Conservation (phyloP, 2,329 filamentous ascomycete genomes). For the Fusarium sp. region DNA sequence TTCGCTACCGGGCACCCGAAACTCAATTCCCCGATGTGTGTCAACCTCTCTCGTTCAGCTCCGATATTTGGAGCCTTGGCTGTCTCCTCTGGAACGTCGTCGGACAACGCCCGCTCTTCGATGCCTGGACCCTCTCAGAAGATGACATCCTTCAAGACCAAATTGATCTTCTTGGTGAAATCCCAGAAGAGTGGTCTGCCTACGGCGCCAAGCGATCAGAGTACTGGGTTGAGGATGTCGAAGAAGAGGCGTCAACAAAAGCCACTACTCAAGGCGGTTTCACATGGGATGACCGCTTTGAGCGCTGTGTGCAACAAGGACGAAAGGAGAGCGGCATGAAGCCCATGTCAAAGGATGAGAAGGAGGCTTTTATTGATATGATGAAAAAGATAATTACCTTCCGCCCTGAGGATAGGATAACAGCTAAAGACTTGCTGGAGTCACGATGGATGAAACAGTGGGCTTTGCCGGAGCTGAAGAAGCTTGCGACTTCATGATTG, state of each 20-base stretch:
- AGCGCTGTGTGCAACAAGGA: conserved; percentile 29
- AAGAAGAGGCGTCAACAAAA: conserved; percentile 4
- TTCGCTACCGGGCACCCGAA: conserved; percentile 32
- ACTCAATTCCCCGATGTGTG: conserved; percentile 30
- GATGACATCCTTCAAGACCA: conserved; percentile 33
- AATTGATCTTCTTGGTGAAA: conserved; percentile 29
- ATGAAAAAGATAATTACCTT: conserved; percentile 33
- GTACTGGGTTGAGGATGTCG: conserved; percentile 22
- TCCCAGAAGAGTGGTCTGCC: conserved; percentile 29
- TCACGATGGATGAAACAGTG: conserved; percentile 33
- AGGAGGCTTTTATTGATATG: conserved; percentile 30
- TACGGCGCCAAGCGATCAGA: conserved; percentile 21
- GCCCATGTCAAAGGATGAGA: conserved; percentile 26
- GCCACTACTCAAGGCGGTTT: neutral
- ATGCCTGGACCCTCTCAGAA: conserved; percentile 30
- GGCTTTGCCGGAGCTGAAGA: conserved; percentile 31
- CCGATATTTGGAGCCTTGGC: conserved; percentile 35
- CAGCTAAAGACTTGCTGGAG: conserved; percentile 24
- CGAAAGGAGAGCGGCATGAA: conserved; percentile 26
- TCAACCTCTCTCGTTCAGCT: conserved; percentile 27
- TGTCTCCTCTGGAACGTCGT: conserved; percentile 34
- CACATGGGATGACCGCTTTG: conserved; percentile 26
- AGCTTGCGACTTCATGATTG: conserved; percentile 3
- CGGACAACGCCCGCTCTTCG: conserved; percentile 32
- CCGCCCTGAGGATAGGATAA: conserved; percentile 20